Conservation (phyloP, 2,329 filamentous ascomycete genomes). For the Leptodontidium sp. region DNA sequence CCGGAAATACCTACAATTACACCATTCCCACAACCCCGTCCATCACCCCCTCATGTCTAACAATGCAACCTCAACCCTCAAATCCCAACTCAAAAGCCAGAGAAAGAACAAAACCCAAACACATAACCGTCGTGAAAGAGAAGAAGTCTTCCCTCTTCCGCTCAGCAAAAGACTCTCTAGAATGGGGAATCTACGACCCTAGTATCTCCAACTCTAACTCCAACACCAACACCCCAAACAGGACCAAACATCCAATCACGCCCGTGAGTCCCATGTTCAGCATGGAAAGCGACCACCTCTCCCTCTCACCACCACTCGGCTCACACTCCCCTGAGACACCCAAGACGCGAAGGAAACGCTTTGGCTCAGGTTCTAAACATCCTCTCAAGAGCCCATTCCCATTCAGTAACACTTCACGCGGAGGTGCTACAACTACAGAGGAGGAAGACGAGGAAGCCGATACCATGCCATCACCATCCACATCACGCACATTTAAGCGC, state of each 20-base stretch:
- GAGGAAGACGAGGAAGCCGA: constrained; percentile 4
- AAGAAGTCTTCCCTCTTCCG: constrained; percentile 2
- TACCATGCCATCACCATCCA: constrained; percentile 13
- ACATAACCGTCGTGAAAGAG: background rate
- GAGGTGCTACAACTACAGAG: background rate
- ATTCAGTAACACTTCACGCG: constrained; percentile 20
- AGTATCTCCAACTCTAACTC: background rate
- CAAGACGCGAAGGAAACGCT: constrained; percentile 19
- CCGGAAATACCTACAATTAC: constrained; percentile 6
- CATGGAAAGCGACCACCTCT: constrained; percentile 25
- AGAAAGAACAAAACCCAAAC: background rate
- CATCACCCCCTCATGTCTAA: background rate
- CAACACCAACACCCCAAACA: background rate
- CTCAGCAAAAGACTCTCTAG: constrained; percentile 11
- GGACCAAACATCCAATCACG: background rate
- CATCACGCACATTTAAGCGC: constrained; percentile 14
- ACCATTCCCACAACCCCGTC: background rate
- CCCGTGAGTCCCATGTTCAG: constrained; percentile 24
- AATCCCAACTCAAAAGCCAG: background rate
- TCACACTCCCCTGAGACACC: background rate
- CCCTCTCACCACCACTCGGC: constrained; percentile 17
- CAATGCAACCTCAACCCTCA: background rate
- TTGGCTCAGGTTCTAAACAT: constrained; percentile 29
- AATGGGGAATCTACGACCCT: constrained; percentile 15
- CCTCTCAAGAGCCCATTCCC: constrained; percentile 37